Conservation (phyloP, 345 rosid genomes). For the Pistacia atlantica region DNA sequence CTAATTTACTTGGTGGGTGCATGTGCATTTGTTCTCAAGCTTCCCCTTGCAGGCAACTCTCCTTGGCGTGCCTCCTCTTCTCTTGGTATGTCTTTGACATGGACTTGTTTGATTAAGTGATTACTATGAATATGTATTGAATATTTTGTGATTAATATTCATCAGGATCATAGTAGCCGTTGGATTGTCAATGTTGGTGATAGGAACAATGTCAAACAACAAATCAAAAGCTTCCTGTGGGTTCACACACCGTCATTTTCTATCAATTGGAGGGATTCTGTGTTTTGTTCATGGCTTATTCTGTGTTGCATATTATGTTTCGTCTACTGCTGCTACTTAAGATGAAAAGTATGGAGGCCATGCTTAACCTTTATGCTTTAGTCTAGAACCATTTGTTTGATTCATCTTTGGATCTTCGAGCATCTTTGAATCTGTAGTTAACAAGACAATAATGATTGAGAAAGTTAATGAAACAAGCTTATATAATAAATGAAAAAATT, state of each 20-base stretch:
- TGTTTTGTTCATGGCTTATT: constrained; percentile 90
- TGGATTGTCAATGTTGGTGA: constrained; percentile 72
- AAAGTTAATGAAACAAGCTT: neutral
- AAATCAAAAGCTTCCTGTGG: constrained; percentile 87
- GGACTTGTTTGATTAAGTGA: neutral
- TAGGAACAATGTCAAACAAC: constrained; percentile 74
- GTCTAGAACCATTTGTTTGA: constrained; percentile 15
- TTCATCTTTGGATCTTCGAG: constrained; percentile 32
- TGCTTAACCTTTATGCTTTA: constrained; percentile 14
- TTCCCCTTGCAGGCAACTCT: constrained; percentile 68
- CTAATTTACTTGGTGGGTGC: constrained; percentile 81
- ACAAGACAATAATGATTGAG: too few species aligned
- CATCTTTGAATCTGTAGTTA: constrained; percentile 20
- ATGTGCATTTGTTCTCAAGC: constrained; percentile 83
- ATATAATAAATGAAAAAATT: neutral
- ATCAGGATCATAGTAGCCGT: constrained; percentile 77
- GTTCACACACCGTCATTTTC: constrained; percentile 79
- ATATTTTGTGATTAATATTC: neutral
- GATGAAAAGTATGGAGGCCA: constrained; percentile 42
- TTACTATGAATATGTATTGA: neutral
- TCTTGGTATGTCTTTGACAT: constrained; percentile 57
- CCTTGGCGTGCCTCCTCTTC: constrained; percentile 69
- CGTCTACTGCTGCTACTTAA: constrained; percentile 63
- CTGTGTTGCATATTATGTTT: constrained; percentile 75
- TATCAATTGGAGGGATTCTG: constrained; percentile 84